A percentile compares a stretch with the other conserved stretches of the same genome.
phyloP scores from a whole-genome alignment of 2,329 filamentous ascomycete genomes.

The Colletotrichum sp. region DNA sequence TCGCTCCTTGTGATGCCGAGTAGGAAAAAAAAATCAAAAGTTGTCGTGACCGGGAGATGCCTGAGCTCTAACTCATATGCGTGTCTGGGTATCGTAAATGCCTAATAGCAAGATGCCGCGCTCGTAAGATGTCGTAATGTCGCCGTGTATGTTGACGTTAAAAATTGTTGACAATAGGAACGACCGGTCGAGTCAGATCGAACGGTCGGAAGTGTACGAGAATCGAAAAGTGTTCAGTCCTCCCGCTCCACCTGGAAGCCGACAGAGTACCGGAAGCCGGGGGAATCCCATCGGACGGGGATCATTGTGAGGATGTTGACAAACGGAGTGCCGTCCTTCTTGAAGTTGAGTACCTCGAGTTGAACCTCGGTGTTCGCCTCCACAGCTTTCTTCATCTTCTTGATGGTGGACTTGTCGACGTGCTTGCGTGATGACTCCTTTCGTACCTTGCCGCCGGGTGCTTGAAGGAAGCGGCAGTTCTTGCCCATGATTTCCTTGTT shows the following conservation, averaged over 20 bases:
- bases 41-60: background rate
- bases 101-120: constrained; percentile 24
- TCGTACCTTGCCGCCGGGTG: constrained; percentile 69
- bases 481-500: constrained; percentile 75
- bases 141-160: background rate
- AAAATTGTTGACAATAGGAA: background rate
- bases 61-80: constrained; percentile 4
- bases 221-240: constrained; percentile 12
- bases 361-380: constrained; percentile 51
- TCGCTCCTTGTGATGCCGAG: background rate
- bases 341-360: constrained; percentile 74
- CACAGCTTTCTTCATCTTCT: constrained; percentile 54
- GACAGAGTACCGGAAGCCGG: constrained; percentile 74
- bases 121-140: background rate
- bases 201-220: background rate
- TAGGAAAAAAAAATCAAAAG: background rate
- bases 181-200: background rate
- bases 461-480: constrained; percentile 87
- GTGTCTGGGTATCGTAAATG: constrained; percentile 25
- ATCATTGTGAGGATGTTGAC: constrained; percentile 88
- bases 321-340: constrained; percentile 79
- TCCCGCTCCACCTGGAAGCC: constrained; percentile 79
- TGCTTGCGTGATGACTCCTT: constrained; percentile 66
- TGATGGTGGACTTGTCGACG: constrained; percentile 68
- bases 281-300: constrained; percentile 72